These are phyloP conservation scores for Colletotrichum plurivorum DNA, from an alignment of 2,329 filamentous ascomycete species.

Conservation along the genomic window DNA sequence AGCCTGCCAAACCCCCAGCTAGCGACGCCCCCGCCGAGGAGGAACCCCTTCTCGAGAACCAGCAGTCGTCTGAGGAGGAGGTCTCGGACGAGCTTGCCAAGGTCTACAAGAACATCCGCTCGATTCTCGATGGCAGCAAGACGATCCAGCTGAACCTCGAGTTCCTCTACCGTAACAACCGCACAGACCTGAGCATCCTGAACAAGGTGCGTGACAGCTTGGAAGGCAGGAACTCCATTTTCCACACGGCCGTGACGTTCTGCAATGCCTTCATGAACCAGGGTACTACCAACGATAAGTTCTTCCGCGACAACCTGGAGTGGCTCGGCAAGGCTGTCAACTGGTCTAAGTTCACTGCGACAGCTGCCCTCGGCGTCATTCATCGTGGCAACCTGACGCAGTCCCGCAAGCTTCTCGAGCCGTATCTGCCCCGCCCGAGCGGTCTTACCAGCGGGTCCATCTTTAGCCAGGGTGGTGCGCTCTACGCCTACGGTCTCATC, in stretches of 20 bases:
- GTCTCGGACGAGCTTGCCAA: slow-evolving; percentile 67
- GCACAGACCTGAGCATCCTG: slow-evolving; percentile 89
- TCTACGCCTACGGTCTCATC: slow-evolving; percentile 95
- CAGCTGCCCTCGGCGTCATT: slow-evolving; percentile 94
- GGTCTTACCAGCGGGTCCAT: slow-evolving; percentile 85
- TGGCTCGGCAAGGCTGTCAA: slow-evolving; percentile 99
- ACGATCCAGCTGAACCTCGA: slow-evolving; percentile 96
- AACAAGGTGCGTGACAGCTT: slow-evolving; percentile 97
- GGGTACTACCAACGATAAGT: slow-evolving; percentile 97
- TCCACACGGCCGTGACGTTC: slow-evolving; percentile 97
- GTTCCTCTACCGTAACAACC: slow-evolving; percentile 96
- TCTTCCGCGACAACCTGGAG: slow-evolving; percentile 97
- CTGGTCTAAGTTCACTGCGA: slow-evolving; percentile 99
- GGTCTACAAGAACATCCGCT: slow-evolving; percentile 74
- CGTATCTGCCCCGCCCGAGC: slow-evolving; percentile 87
- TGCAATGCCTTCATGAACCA: slow-evolving; percentile 99
- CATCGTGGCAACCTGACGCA: slow-evolving; percentile 96
- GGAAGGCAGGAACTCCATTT: slow-evolving; percentile 96
- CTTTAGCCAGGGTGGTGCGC: slow-evolving; percentile 95
- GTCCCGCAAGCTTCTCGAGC: slow-evolving; percentile 92
- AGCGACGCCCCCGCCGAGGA: slow-evolving; percentile 56
- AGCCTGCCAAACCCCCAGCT: slow-evolving; percentile 61
- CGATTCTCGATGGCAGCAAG: slow-evolving; percentile 87
- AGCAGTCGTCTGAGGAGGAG: slow-evolving; percentile 66
- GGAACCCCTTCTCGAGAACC: slow-evolving; percentile 63